Base-by-base conservation (phyloP, 768 basidiomycete species). In the Boletus sensibilis region DNA sequence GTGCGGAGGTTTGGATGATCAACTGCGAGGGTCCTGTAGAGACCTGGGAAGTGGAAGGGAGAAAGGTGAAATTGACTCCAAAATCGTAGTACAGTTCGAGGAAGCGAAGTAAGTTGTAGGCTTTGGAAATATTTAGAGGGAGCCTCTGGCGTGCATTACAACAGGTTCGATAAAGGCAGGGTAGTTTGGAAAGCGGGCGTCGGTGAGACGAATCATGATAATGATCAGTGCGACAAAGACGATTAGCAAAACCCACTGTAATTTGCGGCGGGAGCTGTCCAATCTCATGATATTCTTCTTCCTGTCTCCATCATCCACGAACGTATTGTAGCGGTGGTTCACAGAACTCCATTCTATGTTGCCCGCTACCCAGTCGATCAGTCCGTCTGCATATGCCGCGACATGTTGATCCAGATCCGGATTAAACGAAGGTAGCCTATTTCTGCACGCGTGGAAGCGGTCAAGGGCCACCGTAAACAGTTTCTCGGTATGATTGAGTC, bases 1-100 rank as follows among this genome's bases (percentile, higher is more conserved):
- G 76, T 6, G 59, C 59, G 39, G 84, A 87, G 61, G 67, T 87
- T 31, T 88, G 86, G 87, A 64, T 82, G 33, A 77, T 76, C n/a
- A 65, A 73, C 31, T 88, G 85, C 60, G 78, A 79, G 18, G 86
- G 86, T 14, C 81, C 79, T 0, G 84, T 87, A 0, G 79, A 82
- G 55, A 71, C 67, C 21, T 89, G 87, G 87, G 64, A 69, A 41
- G 72, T 86, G 3, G 63, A 58, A 14, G 55, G 82, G 27, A 78
- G 75, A 33, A 79, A 72, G 58, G 64, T 78, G n/a, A 50, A 37
- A 7, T 38, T 61, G 45, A n/a, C 16, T 41, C 23, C 7, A 21
- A 49, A 25, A 18, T 21, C 33, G 14, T 48, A 50, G 45, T 37
- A 39, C 14, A 29, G 39, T 16, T 13, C n/a, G 33, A 44, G 20